phyloP scores from a whole-genome alignment of 2,329 filamentous ascomycete species.

The Fusarium piperis region DNA sequence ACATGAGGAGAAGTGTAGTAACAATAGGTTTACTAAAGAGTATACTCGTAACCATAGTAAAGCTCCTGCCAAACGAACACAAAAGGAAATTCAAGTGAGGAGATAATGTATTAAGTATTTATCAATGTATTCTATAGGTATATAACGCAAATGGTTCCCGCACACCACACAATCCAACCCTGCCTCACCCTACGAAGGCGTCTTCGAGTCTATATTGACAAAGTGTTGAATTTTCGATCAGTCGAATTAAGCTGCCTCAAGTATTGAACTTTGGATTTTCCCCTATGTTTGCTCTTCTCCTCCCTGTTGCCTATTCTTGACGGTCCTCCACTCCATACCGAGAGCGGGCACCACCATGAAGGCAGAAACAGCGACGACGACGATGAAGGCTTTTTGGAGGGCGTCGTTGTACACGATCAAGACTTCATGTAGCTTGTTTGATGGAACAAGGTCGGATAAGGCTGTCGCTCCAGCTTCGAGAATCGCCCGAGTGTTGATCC shows the following conservation, averaged over 20 bases:
- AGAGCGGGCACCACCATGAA: conserved; percentile 10
- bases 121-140: background rate
- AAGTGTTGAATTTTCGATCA: background rate
- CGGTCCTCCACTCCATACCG: conserved; percentile 26
- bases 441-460: background rate
- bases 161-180: background rate
- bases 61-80: background rate
- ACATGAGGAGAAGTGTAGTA: too few species aligned
- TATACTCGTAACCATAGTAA: background rate
- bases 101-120: background rate
- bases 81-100: background rate
- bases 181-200: background rate
- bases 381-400: conserved; percentile 8
- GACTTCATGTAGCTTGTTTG: background rate
- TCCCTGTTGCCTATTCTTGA: conserved; percentile 18
- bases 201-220: background rate
- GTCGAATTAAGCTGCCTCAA: background rate
- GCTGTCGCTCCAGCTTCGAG: background rate
- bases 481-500: background rate
- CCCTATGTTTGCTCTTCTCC: background rate
- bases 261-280: too few species aligned
- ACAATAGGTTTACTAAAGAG: too few species aligned
- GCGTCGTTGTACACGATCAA: conserved; percentile 13
- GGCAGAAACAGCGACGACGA: conserved; percentile 2
- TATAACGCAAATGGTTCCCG: background rate